These are phyloP conservation scores for Fusarium annulatum DNA, from an alignment of 2,329 filamentous ascomycete species.

Conservation along the genomic window DNA sequence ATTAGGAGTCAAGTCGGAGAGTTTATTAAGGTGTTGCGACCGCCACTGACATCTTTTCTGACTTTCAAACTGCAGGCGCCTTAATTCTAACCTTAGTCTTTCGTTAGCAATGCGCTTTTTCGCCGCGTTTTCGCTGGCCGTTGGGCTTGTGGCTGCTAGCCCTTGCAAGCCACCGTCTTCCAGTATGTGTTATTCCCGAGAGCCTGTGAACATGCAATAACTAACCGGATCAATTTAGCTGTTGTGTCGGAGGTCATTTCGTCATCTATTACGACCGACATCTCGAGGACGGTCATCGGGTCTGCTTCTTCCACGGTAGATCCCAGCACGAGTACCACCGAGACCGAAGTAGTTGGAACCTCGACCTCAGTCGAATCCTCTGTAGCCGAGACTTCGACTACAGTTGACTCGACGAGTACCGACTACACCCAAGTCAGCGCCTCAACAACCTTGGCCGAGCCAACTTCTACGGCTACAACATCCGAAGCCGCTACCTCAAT, in stretches of 20 bases:
- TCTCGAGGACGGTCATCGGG: background rate
- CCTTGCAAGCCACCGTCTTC: background rate
- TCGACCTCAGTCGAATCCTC: no score
- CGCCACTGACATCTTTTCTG: background rate
- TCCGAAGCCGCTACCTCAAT: background rate
- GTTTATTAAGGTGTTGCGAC: background rate
- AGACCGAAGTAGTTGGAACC: background rate
- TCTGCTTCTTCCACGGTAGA: background rate
- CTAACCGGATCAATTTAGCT: background rate
- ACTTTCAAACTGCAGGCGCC: background rate
- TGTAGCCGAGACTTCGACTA: background rate
- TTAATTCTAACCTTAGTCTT: background rate
- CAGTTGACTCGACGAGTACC: background rate
- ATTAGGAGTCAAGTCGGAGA: background rate
- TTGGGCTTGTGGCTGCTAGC: background rate
- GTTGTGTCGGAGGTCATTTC: background rate
- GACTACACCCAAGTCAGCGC: background rate
- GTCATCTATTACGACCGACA: fast-evolving
- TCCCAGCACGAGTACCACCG: background rate
- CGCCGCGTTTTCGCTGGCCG: background rate
- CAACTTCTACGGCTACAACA: background rate
- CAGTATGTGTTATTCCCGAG: background rate
- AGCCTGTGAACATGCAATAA: fast-evolving
- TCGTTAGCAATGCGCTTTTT: background rate
- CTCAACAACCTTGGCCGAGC: background rate